Evolutionary conservation across 768 basidiomycete species (phyloP).

Genomic region (Boletus tylopilopsis): DNA sequence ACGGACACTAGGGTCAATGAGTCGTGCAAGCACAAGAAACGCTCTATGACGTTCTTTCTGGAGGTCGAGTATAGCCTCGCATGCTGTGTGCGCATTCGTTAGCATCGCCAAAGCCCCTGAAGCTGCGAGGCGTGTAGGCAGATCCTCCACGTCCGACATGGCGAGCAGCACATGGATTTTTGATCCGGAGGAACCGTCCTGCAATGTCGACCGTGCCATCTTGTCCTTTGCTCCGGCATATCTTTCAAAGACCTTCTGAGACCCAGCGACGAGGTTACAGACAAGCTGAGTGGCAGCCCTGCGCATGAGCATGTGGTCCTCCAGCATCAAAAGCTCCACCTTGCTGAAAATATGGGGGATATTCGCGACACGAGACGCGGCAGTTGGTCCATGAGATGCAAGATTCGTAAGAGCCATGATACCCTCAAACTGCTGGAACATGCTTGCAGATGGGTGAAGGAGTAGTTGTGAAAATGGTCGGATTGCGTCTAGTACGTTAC

Average conservation of each 20-base stretch:
- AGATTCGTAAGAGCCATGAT: constrained; percentile 97
- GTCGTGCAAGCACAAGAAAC: constrained; percentile 60
- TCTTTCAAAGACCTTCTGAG: constrained; percentile 69
- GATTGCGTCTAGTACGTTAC: constrained; percentile 77
- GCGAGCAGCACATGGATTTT: constrained; percentile 82
- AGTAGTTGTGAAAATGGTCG: constrained; percentile 75
- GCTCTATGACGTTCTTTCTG: constrained; percentile 63
- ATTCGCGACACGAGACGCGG: constrained; percentile 64
- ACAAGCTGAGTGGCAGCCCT: constrained; percentile 88
- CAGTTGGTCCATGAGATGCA: constrained; percentile 67
- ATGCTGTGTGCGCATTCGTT: constrained; percentile 57
- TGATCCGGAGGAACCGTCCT: constrained; percentile 36
- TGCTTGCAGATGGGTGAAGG: constrained; percentile 59
- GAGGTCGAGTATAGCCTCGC: constrained; percentile 56
- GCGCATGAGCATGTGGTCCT: constrained; percentile 78
- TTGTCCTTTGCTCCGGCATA: constrained; percentile 49
- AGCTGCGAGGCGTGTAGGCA: constrained; percentile 83
- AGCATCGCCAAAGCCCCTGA: constrained; percentile 86
- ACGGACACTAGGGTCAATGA: constrained; percentile 56
- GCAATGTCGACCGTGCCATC: constrained; percentile 41
- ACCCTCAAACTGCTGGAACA: constrained; percentile 86
- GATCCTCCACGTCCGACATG: constrained; percentile 82
- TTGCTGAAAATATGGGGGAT: constrained; percentile 58
- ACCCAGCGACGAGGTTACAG: constrained; percentile 84
- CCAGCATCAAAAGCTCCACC: constrained; percentile 71